Conservation (phyloP, 2,329 filamentous ascomycete genomes). For the Coniella lustricola region DNA sequence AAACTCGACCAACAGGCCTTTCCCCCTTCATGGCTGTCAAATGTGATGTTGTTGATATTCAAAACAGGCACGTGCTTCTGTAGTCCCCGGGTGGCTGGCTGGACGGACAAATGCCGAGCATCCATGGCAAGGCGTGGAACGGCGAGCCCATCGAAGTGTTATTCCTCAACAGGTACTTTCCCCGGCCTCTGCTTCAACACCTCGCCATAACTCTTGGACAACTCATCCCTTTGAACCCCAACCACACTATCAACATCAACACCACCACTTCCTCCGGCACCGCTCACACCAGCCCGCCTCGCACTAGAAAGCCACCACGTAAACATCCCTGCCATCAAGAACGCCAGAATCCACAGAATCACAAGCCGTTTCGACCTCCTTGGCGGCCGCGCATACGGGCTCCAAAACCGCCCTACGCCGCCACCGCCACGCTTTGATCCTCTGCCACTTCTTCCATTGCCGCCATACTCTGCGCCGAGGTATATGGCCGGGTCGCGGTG, state of each 20-base stretch:
- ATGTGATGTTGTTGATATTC: no score
- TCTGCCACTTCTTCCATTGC: not conserved
- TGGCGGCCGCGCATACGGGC: slow-evolving; percentile 13
- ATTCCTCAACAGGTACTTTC: slow-evolving; percentile 8
- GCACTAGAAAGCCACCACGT: slow-evolving; percentile 10
- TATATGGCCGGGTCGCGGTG: not conserved
- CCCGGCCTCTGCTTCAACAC: slow-evolving; percentile 6
- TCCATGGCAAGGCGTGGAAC: no score
- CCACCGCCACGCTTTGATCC: no score
- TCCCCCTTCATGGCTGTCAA: no score
- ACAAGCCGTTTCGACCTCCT: slow-evolving; percentile 14
- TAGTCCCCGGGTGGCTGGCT: no score
- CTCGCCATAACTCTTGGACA: slow-evolving; percentile 6
- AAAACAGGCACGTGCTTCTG: no score
- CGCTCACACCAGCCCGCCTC: no score
- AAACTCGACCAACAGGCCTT: no score
- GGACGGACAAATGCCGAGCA: no score
- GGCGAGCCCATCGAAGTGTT: no score
- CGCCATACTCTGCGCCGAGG: not conserved
- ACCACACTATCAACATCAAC: no score
- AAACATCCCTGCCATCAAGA: slow-evolving; percentile 7
- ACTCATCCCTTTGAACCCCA: not conserved
- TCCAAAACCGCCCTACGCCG: slow-evolving; percentile 6
- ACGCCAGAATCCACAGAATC: slow-evolving; percentile 10
- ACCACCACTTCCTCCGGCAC: no score